Evolutionary conservation across 305 asterid species (phyloP), one percentile per base, ranked within the genome.

Genomic region (Fraxinus platypoda): DNA sequence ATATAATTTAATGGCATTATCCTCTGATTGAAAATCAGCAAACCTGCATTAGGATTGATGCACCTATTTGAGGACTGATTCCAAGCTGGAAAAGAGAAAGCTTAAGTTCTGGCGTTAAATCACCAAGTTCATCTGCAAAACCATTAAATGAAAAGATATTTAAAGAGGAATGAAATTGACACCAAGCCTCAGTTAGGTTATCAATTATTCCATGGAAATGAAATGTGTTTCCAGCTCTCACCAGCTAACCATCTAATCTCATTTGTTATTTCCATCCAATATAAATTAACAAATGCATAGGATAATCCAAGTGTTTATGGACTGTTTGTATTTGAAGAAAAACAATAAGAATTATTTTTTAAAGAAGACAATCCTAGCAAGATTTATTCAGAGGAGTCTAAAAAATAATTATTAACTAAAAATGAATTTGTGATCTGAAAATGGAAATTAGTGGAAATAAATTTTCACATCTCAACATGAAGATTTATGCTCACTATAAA

Each of bases 41-140:
- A 81, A 92, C 98, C 99, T 96, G 98, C 98, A 94, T 94, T 74
- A 94, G 91, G 87, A 96, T 96, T 77, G 99, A 96, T 81, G 99
- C 98, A 21, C 89, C 98, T 81, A 96, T 96, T 80, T 96, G 98
- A 85, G 99, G 99, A 90, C 99, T 92, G 84, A 96, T 92, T 77
- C 99, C 99, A 72, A 96, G 97, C 88, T 94, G 98, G 86, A 96
- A 96, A 84, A 96, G 88, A 75, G 98, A 96, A 30, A 96, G 97
- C 93, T 96, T 95, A 76, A 96, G 97, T 80, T 94, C 98, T 21
- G 98, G 97, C 0, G 93, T 77, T 75, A 91, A 85, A 86, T 93
- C 97, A 35, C 98, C 99, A 81, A 94, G 93, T 86, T 94, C 97
- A 80, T 94, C 99, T 96, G 97, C 89, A 89, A 74, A 84, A 77